A percentile compares a stretch with the other conserved stretches of the same genome.
These are phyloP conservation scores for Barnettozyma populi DNA, from an alignment of 805 yeast genomes.

Conservation along the genomic window DNA sequence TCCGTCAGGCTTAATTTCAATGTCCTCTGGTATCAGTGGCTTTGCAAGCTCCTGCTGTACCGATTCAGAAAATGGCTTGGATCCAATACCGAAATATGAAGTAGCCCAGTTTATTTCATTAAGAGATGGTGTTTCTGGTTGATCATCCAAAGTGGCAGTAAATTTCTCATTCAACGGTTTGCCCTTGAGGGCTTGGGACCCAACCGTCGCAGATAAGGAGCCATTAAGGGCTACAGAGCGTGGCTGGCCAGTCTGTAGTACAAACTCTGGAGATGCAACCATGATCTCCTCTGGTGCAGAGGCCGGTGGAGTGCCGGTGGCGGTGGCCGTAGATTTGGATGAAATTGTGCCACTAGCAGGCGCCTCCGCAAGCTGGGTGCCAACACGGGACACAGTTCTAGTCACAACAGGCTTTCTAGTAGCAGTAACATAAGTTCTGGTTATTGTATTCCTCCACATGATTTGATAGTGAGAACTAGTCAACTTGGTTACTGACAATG, in stretches of 20 bases:
- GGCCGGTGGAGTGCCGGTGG: not conserved
- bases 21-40: conserved; percentile 61
- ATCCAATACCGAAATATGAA: conserved; percentile 82
- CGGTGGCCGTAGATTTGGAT: not conserved
- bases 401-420: conserved; percentile 3
- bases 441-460: conserved; percentile 2
- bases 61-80: conserved; percentile 62
- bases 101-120: conserved; percentile 66
- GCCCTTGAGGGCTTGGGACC: conserved; percentile 13
- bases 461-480: not conserved
- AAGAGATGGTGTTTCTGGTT: conserved; percentile 13
- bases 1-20: conserved; percentile 96
- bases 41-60: conserved; percentile 56
- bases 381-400: conserved; percentile 3
- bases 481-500: no score
- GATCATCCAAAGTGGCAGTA: conserved; percentile 19
- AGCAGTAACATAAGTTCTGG: conserved; percentile 6
- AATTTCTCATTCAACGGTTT: conserved; percentile 16
- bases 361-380: not conserved
- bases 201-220: not conserved
- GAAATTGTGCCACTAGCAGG: not conserved
- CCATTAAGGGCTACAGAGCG: conserved; percentile 1
- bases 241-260: conserved; percentile 20
- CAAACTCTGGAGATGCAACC: conserved; percentile 22
- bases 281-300: not conserved